phyloP scores from a whole-genome alignment of 768 basidiomycete genomes.

The Cubamyces lactineus region DNA sequence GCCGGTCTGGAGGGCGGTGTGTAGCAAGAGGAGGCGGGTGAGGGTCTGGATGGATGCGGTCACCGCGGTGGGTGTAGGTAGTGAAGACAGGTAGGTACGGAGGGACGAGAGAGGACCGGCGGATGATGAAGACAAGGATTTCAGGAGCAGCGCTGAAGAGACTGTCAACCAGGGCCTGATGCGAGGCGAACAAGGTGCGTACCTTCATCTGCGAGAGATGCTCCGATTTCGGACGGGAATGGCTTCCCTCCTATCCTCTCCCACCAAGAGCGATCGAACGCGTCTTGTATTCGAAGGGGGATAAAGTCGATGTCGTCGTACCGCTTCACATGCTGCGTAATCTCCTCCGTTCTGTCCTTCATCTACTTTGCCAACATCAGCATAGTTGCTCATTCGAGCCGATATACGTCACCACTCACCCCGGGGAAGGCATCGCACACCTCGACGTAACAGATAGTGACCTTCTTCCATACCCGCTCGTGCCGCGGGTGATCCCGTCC shows the following conservation, averaged over 20 bases:
- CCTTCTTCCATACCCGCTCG: constrained; percentile 62
- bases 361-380: constrained; percentile 42
- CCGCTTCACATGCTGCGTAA: constrained; percentile 47
- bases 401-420: constrained; percentile 43
- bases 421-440: constrained; percentile 60
- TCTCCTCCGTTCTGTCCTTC: constrained; percentile 56
- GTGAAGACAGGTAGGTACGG: constrained; percentile 57
- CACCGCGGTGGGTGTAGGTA: constrained; percentile 77
- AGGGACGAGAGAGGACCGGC: constrained; percentile 37
- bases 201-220: constrained; percentile 61
- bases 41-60: constrained; percentile 60
- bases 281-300: constrained; percentile 69
- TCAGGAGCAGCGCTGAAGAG: constrained; percentile 31
- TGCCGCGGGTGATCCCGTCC: constrained; percentile 72
- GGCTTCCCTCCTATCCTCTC: constrained; percentile 42
- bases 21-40: constrained; percentile 67
- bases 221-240: constrained; percentile 34
- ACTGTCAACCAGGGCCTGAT: not conserved
- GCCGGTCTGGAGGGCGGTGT: constrained; percentile 57
- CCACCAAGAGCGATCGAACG: constrained; percentile 77
- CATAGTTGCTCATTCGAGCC: not conserved
- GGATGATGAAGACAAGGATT: constrained; percentile 19
- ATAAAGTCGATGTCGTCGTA: constrained; percentile 61
- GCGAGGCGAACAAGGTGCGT: not conserved
- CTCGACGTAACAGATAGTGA: constrained; percentile 72